phyloP scores from a whole-genome alignment of 2,329 filamentous ascomycete genomes.

The Aspergillus udagawae region DNA sequence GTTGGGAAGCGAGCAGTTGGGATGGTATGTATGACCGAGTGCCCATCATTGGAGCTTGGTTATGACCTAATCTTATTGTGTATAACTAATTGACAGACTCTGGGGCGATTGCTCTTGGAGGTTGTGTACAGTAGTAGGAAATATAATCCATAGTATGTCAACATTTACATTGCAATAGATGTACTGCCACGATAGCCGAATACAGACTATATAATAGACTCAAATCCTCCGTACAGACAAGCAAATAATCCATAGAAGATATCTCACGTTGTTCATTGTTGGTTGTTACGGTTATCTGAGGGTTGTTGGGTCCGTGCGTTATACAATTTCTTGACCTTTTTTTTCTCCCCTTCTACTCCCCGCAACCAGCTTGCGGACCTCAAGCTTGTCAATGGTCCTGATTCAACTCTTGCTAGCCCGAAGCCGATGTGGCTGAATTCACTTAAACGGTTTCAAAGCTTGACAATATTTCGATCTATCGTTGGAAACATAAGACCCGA shows the following conservation, averaged over 20 bases:
- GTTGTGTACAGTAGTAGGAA: background rate
- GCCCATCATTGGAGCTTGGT: constrained; percentile 53
- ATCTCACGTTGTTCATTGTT: background rate
- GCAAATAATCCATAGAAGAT: background rate
- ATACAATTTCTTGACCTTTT: background rate
- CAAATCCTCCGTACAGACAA: background rate
- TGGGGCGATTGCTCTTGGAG: background rate
- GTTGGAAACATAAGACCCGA: background rate
- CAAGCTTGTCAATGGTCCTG: background rate
- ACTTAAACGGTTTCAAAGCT: background rate
- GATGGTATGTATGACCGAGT: constrained; percentile 66
- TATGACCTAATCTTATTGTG: constrained; percentile 26
- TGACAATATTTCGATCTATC: background rate
- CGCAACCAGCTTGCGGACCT: background rate
- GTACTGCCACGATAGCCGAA: background rate
- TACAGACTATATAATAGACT: background rate
- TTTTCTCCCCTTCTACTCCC: background rate
- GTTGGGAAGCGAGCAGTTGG: constrained; percentile 78
- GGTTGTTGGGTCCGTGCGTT: background rate
- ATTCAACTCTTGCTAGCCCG: background rate
- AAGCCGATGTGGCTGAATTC: background rate
- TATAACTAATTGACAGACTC: background rate
- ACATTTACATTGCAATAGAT: background rate
- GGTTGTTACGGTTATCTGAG: background rate
- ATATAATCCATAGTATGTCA: background rate